phyloP scores from a whole-genome alignment of 208 protist genomes.

The Borovskyia barvae region DNA sequence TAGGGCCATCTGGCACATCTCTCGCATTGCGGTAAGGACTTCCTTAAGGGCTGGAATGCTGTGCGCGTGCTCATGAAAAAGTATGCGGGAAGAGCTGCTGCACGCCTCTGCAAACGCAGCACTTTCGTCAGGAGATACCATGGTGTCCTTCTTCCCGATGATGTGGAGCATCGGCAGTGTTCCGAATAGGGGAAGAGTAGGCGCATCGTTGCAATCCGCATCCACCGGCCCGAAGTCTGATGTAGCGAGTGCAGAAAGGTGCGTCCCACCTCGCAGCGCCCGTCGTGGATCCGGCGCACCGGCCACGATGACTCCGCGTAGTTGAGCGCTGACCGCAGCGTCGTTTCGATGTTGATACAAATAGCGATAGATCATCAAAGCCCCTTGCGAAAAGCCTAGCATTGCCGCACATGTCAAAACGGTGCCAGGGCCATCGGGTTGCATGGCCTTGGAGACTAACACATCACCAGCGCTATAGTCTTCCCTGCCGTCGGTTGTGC shows the following conservation, averaged over 20 bases:
- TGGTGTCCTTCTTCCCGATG: conserved; percentile 64
- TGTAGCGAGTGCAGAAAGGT: no score
- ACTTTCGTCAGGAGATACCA: conserved; percentile 68
- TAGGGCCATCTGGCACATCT: conserved; percentile 32
- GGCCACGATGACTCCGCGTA: conserved; percentile 54
- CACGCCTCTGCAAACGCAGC: conserved; percentile 55
- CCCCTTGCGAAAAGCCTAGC: conserved; percentile 87
- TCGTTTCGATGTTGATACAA: conserved; percentile 38
- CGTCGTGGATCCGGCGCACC: conserved; percentile 62
- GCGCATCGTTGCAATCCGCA: background rate
- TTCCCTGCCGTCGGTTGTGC: conserved; percentile 9
- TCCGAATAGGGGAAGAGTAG: conserved; percentile 33
- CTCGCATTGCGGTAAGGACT: conserved; percentile 30
- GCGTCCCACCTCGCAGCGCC: conserved; percentile 34
- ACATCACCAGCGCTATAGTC: conserved; percentile 56
- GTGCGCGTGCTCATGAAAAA: conserved; percentile 83
- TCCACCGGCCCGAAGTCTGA: no score
- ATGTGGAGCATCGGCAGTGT: conserved; percentile 73
- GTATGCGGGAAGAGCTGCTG: conserved; percentile 37
- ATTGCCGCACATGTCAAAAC: conserved; percentile 35
- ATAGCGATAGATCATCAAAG: conserved; percentile 62
- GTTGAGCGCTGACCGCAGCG: conserved; percentile 4
- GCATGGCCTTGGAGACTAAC: conserved; percentile 36
- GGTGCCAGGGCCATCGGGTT: conserved; percentile 28
- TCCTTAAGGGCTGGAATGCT: conserved; percentile 66